phyloP scores from a whole-genome alignment of 768 basidiomycete genomes.

The Tylopilus plumbeoviolaceoides region DNA sequence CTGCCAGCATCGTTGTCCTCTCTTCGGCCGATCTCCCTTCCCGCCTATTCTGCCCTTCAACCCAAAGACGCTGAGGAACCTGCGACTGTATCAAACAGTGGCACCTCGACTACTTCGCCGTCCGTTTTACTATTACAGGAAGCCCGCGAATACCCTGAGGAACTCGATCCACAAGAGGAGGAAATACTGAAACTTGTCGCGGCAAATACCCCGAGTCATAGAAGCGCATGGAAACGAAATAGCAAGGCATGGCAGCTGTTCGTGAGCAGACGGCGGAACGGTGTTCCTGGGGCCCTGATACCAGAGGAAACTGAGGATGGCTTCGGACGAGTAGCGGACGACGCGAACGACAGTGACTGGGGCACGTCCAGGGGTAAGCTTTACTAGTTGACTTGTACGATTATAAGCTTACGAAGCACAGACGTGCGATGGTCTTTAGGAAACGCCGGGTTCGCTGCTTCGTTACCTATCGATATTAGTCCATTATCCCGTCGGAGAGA shows the following conservation, averaged over 20 bases:
- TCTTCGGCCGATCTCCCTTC: constrained; percentile 67
- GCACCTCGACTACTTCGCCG: neutral
- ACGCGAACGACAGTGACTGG: constrained; percentile 23
- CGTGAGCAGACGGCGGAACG: constrained; percentile 34
- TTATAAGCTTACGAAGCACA: constrained; percentile 11
- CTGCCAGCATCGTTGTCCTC: constrained; percentile 55
- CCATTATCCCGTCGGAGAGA: constrained; percentile 34
- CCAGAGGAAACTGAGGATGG: constrained; percentile 36
- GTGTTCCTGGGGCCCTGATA: constrained; percentile 30
- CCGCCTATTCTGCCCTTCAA: constrained; percentile 57
- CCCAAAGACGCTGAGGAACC: constrained; percentile 6
- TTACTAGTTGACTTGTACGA: neutral
- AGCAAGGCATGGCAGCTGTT: constrained; percentile 64
- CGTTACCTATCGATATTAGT: constrained; percentile 61
- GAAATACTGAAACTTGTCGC: constrained; percentile 63
- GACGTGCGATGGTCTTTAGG: constrained; percentile 28
- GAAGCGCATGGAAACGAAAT: constrained; percentile 63
- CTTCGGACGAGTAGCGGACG: constrained; percentile 7
- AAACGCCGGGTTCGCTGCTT: constrained; percentile 42
- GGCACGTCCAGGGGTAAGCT: constrained; percentile 26
- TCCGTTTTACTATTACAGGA: constrained; percentile 4
- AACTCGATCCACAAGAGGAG: constrained; percentile 41
- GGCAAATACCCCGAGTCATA: constrained; percentile 65
- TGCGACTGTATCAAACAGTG: neutral
- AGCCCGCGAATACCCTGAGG: constrained; percentile 19